Base-by-base conservation (phyloP, 2,329 filamentous ascomycete species). In the Calonectria fujianensis region DNA sequence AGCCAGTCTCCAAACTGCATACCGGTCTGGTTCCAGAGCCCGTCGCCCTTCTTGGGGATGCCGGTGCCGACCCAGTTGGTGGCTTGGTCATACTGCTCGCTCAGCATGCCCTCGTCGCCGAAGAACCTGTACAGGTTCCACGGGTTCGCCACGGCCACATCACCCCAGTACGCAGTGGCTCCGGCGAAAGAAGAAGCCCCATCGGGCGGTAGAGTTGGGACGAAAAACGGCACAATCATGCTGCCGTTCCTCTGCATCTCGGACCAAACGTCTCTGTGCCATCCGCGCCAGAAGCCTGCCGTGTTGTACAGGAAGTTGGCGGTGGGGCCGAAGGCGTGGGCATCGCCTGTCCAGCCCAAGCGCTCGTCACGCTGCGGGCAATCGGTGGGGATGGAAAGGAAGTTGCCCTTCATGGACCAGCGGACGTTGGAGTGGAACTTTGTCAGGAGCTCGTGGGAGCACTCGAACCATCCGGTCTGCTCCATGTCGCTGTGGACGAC, bases 341-440 rank as follows among this genome's bases (percentile, higher is more conserved):
- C 83, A 75, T 90, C 87, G 35, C 90, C 87, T 0, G 87, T 89
- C 90, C 90, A 89, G 27, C 88, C 87, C 9, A 91, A 80, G 0
- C 89, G 84, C 80, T 91, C 89, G 70, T 91, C 89, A 6, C 89
- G 83, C 76, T 91, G 88, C 0, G 89, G 89, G 76, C 89, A 91
- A 77, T 92, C 91, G 0, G 90, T 92, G 0, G 90, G 90, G 0
- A 92, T 82, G 3, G 86, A 87, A 10, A 91, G 76, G 77, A 92
- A 92, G 77, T 92, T 92, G 4, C 90, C 89, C 35, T 86, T 86
- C 87, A 91, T 90, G 14, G 86, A 87, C 90, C 90, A 92, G 24
- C 83, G 76, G 0, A 89, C 85, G 69, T 93, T 93, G 1, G 85
- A 69, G 75, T 92, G 88, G 6, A 93, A 85, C 59, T 88, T 83